Conservation (phyloP, 1,284 basidiomycete genomes). For the Bondarzewia mesenterica region DNA sequence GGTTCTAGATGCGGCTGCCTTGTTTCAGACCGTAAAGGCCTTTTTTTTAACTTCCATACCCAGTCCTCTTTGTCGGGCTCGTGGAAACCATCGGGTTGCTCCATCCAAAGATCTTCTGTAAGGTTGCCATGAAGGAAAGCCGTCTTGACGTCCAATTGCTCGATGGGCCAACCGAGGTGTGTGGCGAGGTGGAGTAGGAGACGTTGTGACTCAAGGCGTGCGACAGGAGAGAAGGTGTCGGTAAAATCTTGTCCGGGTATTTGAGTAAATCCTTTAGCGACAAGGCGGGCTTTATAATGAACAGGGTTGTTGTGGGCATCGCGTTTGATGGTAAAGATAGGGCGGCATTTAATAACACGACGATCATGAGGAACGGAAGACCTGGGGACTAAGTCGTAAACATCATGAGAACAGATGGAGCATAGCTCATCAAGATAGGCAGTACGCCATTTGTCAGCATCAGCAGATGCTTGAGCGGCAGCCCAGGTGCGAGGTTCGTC, state of each 20-base stretch:
- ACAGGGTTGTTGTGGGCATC: conserved; percentile 18
- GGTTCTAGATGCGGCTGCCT: conserved; percentile 14
- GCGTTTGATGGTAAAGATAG: conserved; percentile 23
- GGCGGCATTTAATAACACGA: conserved; percentile 23
- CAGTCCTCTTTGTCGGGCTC: conserved; percentile 4
- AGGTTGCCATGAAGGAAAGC: conserved; percentile 24
- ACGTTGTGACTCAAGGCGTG: conserved; percentile 17
- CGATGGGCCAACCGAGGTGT: conserved; percentile 16
- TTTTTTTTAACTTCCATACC: conserved; percentile 13
- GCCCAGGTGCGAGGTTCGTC: too few relatives aligned
- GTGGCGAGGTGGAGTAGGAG: conserved; percentile 22
- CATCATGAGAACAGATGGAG: conserved; percentile 8
- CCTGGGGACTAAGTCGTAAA: conserved; percentile 15
- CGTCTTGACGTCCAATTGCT: conserved; percentile 25
- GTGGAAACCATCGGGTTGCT: conserved; percentile 14
- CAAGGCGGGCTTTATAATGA: conserved; percentile 28
- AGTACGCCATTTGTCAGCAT: not conserved
- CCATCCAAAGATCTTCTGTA: conserved; percentile 18
- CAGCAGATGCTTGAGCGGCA: too few relatives aligned
- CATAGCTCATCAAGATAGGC: conserved; percentile 4
- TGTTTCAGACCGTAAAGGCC: conserved; percentile 21
- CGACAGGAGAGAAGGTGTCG: conserved; percentile 26
- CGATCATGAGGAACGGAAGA: conserved; percentile 9
- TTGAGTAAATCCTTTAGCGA: conserved; percentile 32
- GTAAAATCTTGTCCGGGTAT: conserved; percentile 28